Percentiles rank a stretch among this genome's conserved stretches.
phyloP scores from a whole-genome alignment of 2,329 filamentous ascomycete genomes.

The Penicillium brasilianum region DNA sequence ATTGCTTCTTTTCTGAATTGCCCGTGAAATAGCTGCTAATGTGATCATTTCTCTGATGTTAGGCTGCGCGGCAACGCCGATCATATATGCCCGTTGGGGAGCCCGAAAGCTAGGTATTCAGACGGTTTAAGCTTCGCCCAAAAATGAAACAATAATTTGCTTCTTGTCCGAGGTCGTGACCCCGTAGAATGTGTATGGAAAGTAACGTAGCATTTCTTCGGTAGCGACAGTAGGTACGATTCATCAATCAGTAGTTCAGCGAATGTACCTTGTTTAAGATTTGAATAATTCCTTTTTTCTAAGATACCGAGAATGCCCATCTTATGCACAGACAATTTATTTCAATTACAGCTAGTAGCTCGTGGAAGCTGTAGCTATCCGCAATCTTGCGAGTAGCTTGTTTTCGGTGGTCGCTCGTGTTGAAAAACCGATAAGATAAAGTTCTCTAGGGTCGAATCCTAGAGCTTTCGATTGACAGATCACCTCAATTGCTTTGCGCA shows the following conservation, averaged over 20 bases:
- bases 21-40: constrained; percentile 10
- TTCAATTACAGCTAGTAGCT: not conserved
- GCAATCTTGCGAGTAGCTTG: not conserved
- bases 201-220: not conserved
- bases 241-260: too few relatives aligned
- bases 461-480: not conserved
- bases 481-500: not conserved
- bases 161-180: not conserved
- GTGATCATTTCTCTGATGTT: constrained; percentile 2
- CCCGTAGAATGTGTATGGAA: not conserved
- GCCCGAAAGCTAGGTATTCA: constrained; percentile 9
- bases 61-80: constrained; percentile 55
- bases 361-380: not conserved
- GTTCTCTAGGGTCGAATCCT: not conserved
- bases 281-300: too few relatives aligned
- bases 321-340: too few relatives aligned
- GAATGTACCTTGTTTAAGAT: too few relatives aligned
- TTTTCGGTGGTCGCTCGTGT: not conserved
- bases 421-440: not conserved
- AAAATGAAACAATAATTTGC: not conserved
- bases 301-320: too few relatives aligned
- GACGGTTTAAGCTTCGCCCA: not conserved
- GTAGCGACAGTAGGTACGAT: too few relatives aligned
- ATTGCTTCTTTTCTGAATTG: not conserved
- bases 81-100: constrained; percentile 58